Conservation (phyloP, 2,329 filamentous ascomycete species). For the Amesomyces nigricolor region DNA sequence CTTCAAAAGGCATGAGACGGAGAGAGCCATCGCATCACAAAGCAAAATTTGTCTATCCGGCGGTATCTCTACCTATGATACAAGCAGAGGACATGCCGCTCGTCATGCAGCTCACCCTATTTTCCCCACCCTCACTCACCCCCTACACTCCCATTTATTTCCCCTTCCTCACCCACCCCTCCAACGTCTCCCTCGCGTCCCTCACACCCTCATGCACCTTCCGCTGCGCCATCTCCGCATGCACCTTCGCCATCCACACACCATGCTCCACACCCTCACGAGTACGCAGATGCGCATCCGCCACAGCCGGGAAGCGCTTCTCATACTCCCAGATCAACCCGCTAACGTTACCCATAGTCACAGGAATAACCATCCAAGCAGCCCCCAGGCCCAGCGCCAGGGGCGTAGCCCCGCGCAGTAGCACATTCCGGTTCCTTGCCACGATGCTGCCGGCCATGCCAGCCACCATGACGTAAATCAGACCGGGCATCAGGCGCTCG, state of each 20-base stretch:
- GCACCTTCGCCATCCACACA: constrained; percentile 67
- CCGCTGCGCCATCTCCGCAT: constrained; percentile 62
- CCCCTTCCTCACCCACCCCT: constrained; percentile 88
- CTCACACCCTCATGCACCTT: constrained; percentile 78
- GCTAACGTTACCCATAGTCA: constrained; percentile 84
- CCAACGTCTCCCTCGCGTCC: constrained; percentile 67
- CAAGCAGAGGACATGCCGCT: constrained; percentile 9
- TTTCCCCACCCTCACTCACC: background rate
- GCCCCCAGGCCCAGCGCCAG: constrained; percentile 74
- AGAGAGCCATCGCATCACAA: constrained; percentile 1
- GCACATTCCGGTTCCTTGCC: constrained; percentile 76
- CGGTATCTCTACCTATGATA: constrained; percentile 19
- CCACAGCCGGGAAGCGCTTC: constrained; percentile 76
- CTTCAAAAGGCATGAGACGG: background rate
- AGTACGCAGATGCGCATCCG: constrained; percentile 70
- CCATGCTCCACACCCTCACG: constrained; percentile 64
- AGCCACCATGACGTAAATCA: constrained; percentile 87
- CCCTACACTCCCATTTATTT: constrained; percentile 47
- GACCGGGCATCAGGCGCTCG: constrained; percentile 83
- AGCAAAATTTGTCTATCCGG: constrained; percentile 16
- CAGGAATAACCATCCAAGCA: constrained; percentile 77
- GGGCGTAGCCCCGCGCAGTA: constrained; percentile 72
- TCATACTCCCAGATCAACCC: constrained; percentile 90
- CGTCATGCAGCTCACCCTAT: background rate
- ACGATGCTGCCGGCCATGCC: constrained; percentile 94